Conservation (phyloP, 192 early-diverging fungal species). For the Umbelopsis vinacea region DNA sequence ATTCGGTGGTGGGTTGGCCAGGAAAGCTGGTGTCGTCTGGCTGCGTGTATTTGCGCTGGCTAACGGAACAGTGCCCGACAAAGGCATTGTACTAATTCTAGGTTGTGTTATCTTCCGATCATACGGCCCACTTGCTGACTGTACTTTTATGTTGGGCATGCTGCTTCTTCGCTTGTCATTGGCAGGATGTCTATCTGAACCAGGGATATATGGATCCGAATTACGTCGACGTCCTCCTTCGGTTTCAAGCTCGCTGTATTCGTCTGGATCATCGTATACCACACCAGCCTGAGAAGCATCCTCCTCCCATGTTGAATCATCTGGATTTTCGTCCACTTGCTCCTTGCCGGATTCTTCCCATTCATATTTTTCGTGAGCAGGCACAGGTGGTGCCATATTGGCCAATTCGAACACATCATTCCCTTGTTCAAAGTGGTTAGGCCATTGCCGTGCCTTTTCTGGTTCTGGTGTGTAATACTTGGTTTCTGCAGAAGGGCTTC, state of each 20-base stretch:
- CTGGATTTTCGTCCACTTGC: not conserved
- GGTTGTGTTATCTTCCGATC: not conserved
- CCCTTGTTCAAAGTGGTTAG: not conserved
- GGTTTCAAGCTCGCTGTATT: constrained; percentile 1
- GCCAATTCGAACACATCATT: not conserved
- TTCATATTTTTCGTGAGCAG: not conserved
- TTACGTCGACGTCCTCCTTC: constrained; percentile 1
- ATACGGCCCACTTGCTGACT: not conserved
- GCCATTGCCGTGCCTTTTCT: not conserved
- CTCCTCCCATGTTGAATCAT: constrained; percentile 17
- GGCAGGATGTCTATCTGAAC: not conserved
- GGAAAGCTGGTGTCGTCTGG: not conserved
- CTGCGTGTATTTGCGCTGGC: not conserved
- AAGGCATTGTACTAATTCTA: constrained; percentile 13
- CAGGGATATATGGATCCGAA: not conserved
- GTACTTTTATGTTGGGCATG: constrained; percentile 12
- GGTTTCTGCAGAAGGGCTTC: constrained; percentile 4
- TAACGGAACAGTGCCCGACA: not conserved
- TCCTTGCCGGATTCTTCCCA: not conserved
- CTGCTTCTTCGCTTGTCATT: not conserved
- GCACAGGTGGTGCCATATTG: constrained; percentile 2
- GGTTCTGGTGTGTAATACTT: constrained; percentile 15
- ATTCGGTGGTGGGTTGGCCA: no score
- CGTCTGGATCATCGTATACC: not conserved
- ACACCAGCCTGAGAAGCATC: not conserved